Conservation (phyloP, 345 rosid species). For the Eucalyptus fibrosa region DNA sequence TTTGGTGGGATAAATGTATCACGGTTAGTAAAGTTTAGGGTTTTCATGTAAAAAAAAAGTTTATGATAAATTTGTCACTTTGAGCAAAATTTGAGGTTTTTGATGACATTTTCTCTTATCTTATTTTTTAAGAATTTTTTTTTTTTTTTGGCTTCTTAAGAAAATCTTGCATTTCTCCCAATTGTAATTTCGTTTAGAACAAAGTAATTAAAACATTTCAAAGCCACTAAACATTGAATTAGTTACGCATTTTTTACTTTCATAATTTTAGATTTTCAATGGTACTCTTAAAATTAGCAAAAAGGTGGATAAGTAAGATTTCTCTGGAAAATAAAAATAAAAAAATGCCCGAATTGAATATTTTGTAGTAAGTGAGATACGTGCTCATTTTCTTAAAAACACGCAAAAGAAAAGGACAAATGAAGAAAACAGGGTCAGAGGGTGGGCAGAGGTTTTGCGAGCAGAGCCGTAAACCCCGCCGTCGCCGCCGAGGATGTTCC, state of each 20-base stretch:
- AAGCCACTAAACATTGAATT: neutral
- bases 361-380: neutral
- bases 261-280: neutral
- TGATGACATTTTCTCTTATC: fast-evolving
- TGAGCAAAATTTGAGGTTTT: fast-evolving
- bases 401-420: neutral
- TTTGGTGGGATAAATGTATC: fast-evolving
- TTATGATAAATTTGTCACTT: too few species aligned
- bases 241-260: neutral
- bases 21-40: fast-evolving
- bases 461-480: neutral
- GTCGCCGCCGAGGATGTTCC: neutral
- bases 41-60: too few species aligned
- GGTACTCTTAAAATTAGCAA: neutral
- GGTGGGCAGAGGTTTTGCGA: neutral
- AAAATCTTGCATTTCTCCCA: neutral
- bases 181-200: neutral
- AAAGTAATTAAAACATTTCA: neutral
- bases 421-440: neutral
- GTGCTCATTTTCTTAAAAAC: neutral
- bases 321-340: neutral
- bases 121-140: neutral
- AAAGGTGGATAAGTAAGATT: neutral
- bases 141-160: neutral
- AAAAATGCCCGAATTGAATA: neutral